These are phyloP conservation scores for Epichloe festucae DNA, from an alignment of 2,329 filamentous ascomycete genomes.

Conservation along the genomic window DNA sequence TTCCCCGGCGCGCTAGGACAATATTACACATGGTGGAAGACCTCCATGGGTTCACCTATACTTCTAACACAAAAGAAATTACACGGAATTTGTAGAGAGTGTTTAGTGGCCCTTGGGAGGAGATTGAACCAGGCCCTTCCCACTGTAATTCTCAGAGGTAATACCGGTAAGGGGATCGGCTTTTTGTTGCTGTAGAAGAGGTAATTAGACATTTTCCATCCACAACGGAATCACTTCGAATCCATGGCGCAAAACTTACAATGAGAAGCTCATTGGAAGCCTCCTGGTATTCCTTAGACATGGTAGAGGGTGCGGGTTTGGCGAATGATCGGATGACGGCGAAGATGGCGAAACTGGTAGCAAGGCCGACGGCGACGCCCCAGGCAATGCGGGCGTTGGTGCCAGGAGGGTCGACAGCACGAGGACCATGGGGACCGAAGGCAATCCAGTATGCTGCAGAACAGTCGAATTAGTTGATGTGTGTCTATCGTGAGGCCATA, in stretches of 20 bases:
- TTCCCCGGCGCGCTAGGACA: conserved; percentile 17
- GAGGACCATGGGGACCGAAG: conserved; percentile 91
- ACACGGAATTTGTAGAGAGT: conserved; percentile 12
- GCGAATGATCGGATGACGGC: conserved; percentile 57
- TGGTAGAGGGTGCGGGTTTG: conserved; percentile 62
- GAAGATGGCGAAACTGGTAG: conserved; percentile 59
- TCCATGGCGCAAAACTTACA: conserved; percentile 34
- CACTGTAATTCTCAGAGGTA: conserved; percentile 63
- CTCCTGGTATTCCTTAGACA: conserved; percentile 97
- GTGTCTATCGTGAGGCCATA: conserved; percentile 7
- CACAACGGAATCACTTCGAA: neutral
- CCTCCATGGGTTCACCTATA: conserved; percentile 17
- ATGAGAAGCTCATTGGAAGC: conserved; percentile 86
- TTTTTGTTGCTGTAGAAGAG: conserved; percentile 53
- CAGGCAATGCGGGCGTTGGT: conserved; percentile 69
- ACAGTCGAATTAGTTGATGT: conserved; percentile 20
- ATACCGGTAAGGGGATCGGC: conserved; percentile 80
- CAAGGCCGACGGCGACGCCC: conserved; percentile 58
- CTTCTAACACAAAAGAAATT: conserved; percentile 24
- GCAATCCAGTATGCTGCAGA: conserved; percentile 92
- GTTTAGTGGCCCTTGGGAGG: conserved; percentile 38
- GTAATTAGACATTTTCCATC: neutral
- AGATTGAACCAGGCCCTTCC: conserved; percentile 68
- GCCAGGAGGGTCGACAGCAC: conserved; percentile 68
- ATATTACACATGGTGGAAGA: conserved; percentile 23